Evolutionary conservation across 2,329 filamentous ascomycete genomes (phyloP), one percentile per base, ranked within the genome.

Genomic region (Aspergillus piperis): DNA sequence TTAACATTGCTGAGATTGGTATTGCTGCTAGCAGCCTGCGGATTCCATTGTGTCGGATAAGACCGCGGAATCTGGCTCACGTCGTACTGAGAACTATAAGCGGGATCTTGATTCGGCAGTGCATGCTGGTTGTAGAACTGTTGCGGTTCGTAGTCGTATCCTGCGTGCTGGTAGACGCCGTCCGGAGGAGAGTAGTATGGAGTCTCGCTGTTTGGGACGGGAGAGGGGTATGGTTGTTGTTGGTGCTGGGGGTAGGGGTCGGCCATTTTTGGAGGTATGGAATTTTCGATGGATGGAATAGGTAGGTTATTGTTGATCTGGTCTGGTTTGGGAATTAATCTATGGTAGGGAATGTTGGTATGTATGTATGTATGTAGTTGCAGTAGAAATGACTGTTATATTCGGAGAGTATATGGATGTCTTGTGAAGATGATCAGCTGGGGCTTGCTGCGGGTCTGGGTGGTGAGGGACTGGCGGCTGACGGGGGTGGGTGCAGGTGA

Each of bases 161-260:
- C 61, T 25, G 60, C 59, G 23, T 65, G 54, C 21, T 68, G 64
- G 61, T 67, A 61, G 30, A 69, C 66, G 21, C 65, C 65, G 15
- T 72, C 68, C 5, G 67, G 66, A 25, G 70, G 67, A 2, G 58
- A 54, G 52, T 71, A 70, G 61, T 66, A 69, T 5, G 32, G 32
- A 15, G 32, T 36, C 42, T 60, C 47, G 38, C 65, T 61, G 15
- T 61, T 66, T 48, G 64, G 23, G 38, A 15, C 21, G 8, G 42
- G 11, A 55, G 71, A 59, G 58, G 68, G 54, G 58, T 70, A 69
- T 27, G 25, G 25, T 27, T 2, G 32, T 36, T 13, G 30, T 13
- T 36, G 57, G 38, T 77, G 70, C 44, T 79, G 75, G 64, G 82
- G 77, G 76, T 84, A 84, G 39, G 81, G 81, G 60, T 81, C 81